Evolutionary conservation across 2,329 filamentous ascomycete genomes (phyloP), one percentile per base, ranked within the genome.

Genomic region (Colletotrichum karsti): DNA sequence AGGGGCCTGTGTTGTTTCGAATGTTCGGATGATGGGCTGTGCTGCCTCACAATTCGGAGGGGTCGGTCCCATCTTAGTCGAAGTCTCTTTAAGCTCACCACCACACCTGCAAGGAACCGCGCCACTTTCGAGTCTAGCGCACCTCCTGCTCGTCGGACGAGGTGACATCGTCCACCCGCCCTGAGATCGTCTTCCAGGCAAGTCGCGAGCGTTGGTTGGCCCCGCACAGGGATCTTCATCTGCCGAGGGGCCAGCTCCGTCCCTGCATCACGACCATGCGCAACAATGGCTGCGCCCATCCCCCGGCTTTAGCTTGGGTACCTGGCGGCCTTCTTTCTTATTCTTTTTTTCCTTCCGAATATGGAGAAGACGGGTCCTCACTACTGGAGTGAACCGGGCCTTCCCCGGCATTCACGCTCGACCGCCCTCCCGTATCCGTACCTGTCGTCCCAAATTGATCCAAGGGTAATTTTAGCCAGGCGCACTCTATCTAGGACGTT

Each of bases 21-120:
- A 66, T 50, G 48, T 69, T 66, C 66, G 55, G 61, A 65, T 60
- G 65, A 68, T 35, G 61, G 64, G 66, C 66, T 67, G 56, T 69
- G 66, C 55, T 67, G 62, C 66, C 50, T 69, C 62, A 69, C 39
- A 41, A 50, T 35, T 39, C n/a, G 50, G 64, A 64, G 53, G 59
- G 59, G 57, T 26, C 35, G 39, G 58, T 62, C 65, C 46, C 51
- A 57, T 58, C 60, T 48, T 26, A 51, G 28, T 55, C 50, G 65
- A 64, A 42, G 66, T 69, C 48, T 51, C 66, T 69, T 69, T 69
- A 69, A 66, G 66, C 66, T 69, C 66, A 69, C 24, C 51, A 64
- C 64, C 59, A 44, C 33, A 15, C 15, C 30, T 63, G 33, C 64
- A 58, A 62, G 64, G 53, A 46, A 46, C 46, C 54, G 26, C 28